Evolutionary conservation across 139 green algal species (phyloP).

Genomic region (Raphidocelis subcapitata): DNA sequence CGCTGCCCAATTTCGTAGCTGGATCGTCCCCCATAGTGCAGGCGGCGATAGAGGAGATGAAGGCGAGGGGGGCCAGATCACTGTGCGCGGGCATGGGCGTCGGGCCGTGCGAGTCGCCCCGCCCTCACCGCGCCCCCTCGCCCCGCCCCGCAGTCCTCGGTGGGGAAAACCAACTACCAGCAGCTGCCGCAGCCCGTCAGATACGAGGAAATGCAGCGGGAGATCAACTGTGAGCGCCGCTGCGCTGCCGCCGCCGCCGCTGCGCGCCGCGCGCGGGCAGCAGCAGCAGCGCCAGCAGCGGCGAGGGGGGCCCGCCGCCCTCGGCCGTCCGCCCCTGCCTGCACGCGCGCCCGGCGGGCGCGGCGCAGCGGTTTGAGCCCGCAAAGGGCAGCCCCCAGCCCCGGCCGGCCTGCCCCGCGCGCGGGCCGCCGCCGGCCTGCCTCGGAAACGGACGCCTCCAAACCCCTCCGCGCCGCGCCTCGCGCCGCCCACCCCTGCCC

Average conservation of each 20-base stretch:
- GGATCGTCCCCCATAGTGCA: slow-evolving; percentile 18
- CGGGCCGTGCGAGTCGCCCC: neutral
- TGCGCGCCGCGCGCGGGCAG: too few relatives aligned
- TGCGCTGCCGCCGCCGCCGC: neutral
- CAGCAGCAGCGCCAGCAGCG: too few relatives aligned
- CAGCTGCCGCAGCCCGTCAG: slow-evolving; percentile 81
- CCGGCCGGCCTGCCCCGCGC: too few relatives aligned
- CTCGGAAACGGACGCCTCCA: too few relatives aligned
- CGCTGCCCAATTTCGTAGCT: slow-evolving; percentile 48
- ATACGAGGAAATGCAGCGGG: slow-evolving; percentile 95
- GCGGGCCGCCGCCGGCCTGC: too few relatives aligned
- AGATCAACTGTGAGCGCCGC: slow-evolving; percentile 73
- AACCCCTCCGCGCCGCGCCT: neutral
- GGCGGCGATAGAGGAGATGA: slow-evolving; percentile 33
- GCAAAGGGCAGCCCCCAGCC: too few relatives aligned
- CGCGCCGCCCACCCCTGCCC: neutral
- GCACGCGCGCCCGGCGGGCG: too few relatives aligned
- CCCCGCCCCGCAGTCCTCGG: too few relatives aligned
- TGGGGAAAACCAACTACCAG: slow-evolving; percentile 58
- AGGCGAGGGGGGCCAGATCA: slow-evolving; percentile 23
- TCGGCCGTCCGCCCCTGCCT: too few relatives aligned
- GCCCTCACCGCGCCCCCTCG: too few relatives aligned
- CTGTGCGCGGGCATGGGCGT: neutral
- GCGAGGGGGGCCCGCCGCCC: too few relatives aligned
- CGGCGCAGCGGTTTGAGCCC: too few relatives aligned